phyloP scores from a whole-genome alignment of 1,284 basidiomycete species.

The Cryptococcus wingfieldii region DNA sequence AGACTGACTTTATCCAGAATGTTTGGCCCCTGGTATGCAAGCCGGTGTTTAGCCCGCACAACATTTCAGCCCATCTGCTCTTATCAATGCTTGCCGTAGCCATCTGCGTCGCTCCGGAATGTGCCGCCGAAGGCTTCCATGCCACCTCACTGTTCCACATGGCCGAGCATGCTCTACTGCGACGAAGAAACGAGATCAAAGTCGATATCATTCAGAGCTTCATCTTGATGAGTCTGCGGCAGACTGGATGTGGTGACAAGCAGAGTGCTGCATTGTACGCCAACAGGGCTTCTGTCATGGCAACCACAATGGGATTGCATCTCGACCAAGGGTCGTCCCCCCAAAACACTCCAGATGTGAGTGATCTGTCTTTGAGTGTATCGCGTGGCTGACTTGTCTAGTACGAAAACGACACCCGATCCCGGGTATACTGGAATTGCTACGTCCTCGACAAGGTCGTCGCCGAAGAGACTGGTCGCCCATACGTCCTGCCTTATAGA shows the following conservation, averaged over 20 bases:
- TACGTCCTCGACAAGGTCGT: conserved; percentile 50
- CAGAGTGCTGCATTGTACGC: conserved; percentile 46
- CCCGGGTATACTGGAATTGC: conserved; percentile 49
- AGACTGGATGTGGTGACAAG: conserved; percentile 50
- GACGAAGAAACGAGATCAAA: conserved; percentile 26
- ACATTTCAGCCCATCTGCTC: conserved; percentile 30
- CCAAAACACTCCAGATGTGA: neutral
- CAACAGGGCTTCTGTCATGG: conserved; percentile 48
- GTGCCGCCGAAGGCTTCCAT: conserved; percentile 9
- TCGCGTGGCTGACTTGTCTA: neutral
- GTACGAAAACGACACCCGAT: conserved; percentile 40
- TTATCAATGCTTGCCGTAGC: conserved; percentile 42
- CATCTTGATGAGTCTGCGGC: conserved; percentile 48
- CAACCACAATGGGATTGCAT: conserved; percentile 49
- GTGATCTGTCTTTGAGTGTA: conserved; percentile 3
- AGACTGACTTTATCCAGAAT: conserved; percentile 22
- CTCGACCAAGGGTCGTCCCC: conserved; percentile 25
- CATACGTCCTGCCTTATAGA: conserved; percentile 44
- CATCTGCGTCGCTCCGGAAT: conserved; percentile 29
- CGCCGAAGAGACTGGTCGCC: conserved; percentile 50
- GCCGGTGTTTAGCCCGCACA: conserved; percentile 38
- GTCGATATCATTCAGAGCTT: conserved; percentile 45
- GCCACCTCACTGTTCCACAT: conserved; percentile 59
- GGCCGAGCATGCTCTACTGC: conserved; percentile 34
- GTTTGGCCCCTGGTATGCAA: conserved; percentile 48